Conservation (phyloP, 164 flowering plant genomes). For the Warburgia ugandensis region DNA sequence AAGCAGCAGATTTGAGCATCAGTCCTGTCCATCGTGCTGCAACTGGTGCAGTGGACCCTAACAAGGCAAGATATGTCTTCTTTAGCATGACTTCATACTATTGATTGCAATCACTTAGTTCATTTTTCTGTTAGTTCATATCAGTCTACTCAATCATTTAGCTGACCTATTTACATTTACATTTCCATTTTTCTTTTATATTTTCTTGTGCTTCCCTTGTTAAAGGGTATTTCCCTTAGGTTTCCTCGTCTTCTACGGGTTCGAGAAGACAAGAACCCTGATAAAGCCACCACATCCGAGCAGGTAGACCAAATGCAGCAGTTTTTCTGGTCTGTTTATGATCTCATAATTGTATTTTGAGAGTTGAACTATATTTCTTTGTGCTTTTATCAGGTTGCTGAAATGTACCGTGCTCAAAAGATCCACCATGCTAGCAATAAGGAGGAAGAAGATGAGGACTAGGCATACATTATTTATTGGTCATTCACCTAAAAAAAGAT, state of each 20-base stretch:
- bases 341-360: background rate
- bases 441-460: slow-evolving; percentile 58
- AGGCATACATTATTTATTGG: too few relatives aligned
- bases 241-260: slow-evolving; percentile 82
- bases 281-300: slow-evolving; percentile 74
- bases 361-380: background rate
- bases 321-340: background rate
- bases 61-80: too few relatives aligned
- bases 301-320: slow-evolving; percentile 35
- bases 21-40: slow-evolving; percentile 94
- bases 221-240: slow-evolving; percentile 87
- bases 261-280: slow-evolving; percentile 89
- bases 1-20: slow-evolving; percentile 95
- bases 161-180: too few relatives aligned
- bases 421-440: slow-evolving; percentile 42
- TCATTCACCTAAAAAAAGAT: too few relatives aligned
- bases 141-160: background rate
- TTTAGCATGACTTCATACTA: too few relatives aligned
- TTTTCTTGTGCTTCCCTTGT: background rate
- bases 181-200: too few relatives aligned
- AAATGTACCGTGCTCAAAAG: slow-evolving; percentile 73
- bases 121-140: background rate
- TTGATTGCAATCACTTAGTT: too few relatives aligned
- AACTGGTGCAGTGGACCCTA: slow-evolving; percentile 60
- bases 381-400: slow-evolving; percentile 55